Conservation (phyloP, 306 rosid genomes). For the Amphicarpaea edgeworthii region DNA sequence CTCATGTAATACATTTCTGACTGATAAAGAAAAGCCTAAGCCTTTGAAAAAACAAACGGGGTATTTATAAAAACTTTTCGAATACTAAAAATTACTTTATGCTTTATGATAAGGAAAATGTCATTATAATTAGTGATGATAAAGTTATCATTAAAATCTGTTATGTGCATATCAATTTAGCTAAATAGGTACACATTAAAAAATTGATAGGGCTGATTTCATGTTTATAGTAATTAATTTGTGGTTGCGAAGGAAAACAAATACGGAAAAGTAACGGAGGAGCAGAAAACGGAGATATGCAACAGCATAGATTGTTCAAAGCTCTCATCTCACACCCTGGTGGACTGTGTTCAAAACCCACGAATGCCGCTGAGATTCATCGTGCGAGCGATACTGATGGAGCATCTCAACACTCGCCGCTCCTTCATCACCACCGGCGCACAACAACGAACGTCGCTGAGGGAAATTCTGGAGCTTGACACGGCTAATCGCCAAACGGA, state of each 20-base stretch:
- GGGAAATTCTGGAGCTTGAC: slow-evolving; percentile 68
- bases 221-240: too few species aligned
- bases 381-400: slow-evolving; percentile 77
- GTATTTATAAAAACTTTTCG: too few species aligned
- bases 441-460: slow-evolving; percentile 50
- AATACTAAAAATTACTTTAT: too few species aligned
- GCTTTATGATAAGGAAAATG: too few species aligned
- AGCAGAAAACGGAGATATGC: slow-evolving; percentile 67
- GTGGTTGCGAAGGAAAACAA: slow-evolving; percentile 59
- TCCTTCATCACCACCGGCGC: slow-evolving; percentile 40
- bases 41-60: too few species aligned
- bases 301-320: slow-evolving; percentile 72
- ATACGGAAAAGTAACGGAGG: slow-evolving; percentile 61
- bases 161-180: background rate
- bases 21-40: background rate
- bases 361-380: slow-evolving; percentile 80
- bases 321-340: slow-evolving; percentile 60
- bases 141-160: too few species aligned
- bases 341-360: slow-evolving; percentile 81
- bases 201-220: background rate
- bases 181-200: background rate
- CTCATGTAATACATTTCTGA: background rate
- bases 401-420: slow-evolving; percentile 83
- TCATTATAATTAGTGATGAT: too few species aligned
- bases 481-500: slow-evolving; percentile 55